phyloP scores from a whole-genome alignment of 169 alveolate genomes.

The Babesia sp. region DNA sequence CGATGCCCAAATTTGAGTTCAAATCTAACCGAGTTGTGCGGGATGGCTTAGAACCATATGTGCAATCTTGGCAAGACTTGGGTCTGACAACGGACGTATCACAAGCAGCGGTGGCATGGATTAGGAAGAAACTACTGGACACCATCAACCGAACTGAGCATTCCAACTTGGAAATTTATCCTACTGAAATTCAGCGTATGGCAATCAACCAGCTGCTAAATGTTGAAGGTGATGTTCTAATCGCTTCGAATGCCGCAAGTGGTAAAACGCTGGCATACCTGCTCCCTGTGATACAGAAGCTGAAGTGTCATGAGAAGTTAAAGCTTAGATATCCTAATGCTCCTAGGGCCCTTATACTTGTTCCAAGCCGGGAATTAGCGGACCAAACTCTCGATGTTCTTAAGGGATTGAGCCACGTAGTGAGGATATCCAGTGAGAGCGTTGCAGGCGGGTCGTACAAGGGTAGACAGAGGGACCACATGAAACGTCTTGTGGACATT shows the following conservation, averaged over 20 bases:
- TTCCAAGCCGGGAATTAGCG: conserved; percentile 48
- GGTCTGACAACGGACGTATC: conserved; percentile 45
- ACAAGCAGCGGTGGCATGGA: conserved; percentile 54
- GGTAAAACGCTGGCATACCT: conserved; percentile 62
- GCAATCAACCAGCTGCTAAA: conserved; percentile 40
- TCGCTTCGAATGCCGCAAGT: conserved; percentile 50
- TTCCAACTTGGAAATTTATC: conserved; percentile 15
- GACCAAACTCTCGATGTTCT: conserved; percentile 39
- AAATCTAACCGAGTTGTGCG: conserved; percentile 19
- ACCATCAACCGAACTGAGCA: background rate
- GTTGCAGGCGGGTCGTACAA: conserved; percentile 35
- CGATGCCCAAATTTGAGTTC: background rate
- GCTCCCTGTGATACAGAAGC: conserved; percentile 55
- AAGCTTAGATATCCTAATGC: conserved; percentile 33
- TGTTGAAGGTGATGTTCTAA: conserved; percentile 11
- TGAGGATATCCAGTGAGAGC: conserved; percentile 28
- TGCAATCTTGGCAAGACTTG: conserved; percentile 25
- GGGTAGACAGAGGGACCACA: conserved; percentile 39
- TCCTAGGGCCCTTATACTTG: conserved; percentile 57
- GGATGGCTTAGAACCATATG: conserved; percentile 5
- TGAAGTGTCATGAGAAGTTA: conserved; percentile 34
- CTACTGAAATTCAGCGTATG: conserved; percentile 52
- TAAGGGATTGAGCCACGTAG: conserved; percentile 56
- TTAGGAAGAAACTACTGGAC: conserved; percentile 12
- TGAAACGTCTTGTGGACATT: conserved; percentile 58